Evolutionary conservation across 495 filamentous ascomycete species (phyloP), one percentile per base, ranked within the genome.

Genomic region (Penicillium odoratum): DNA sequence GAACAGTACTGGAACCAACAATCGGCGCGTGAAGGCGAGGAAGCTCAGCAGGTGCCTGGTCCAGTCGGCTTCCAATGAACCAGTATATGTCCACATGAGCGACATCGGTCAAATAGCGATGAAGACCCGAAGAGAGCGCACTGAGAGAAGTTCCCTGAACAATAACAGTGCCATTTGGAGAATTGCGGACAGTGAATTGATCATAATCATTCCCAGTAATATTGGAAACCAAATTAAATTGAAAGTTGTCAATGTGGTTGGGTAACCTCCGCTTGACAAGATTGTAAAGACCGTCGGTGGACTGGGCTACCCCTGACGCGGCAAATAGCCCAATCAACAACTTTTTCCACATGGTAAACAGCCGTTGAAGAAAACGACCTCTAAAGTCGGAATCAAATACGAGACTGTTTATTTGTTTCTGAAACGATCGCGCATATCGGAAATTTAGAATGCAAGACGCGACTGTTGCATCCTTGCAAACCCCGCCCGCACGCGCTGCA

Each of bases 61-160:
- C 52, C 40, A 70, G 51, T 5, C 57, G 68, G 33, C 61, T 70
- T 3, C 68, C 66, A 50, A 70, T 74, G 51, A 67, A 81, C 81
- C 81, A 83, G 60, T 75, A 81, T 30, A 82, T 78, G 46, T 82
- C 81, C 25, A 80, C 75, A 62, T 81, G 71, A n/a, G 66, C 71
- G 36, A 75, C 59, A 56, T 73, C 74, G 25, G 71, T 75, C 38
- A 83, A 60, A 55, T 83, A 83, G 1, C 74, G 73, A 65, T 75
- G 78, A 8, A 82, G 70, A 55, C 79, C 81, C 28, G 74, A 72
- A 4, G 78, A 70, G 18, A 83, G 61, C 3, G 76, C 79, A 57
- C 74, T 79, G 6, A 75, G 53, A 0, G 76, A 68, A 34, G 71
- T 80, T 0, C 80, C 80, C 48, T 74, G 55, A n/a, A 83, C 71